Evolutionary conservation across 805 yeast species (phyloP), one percentile per base, ranked within the genome.

Genomic region (Sugiyamaella chiloensis): DNA sequence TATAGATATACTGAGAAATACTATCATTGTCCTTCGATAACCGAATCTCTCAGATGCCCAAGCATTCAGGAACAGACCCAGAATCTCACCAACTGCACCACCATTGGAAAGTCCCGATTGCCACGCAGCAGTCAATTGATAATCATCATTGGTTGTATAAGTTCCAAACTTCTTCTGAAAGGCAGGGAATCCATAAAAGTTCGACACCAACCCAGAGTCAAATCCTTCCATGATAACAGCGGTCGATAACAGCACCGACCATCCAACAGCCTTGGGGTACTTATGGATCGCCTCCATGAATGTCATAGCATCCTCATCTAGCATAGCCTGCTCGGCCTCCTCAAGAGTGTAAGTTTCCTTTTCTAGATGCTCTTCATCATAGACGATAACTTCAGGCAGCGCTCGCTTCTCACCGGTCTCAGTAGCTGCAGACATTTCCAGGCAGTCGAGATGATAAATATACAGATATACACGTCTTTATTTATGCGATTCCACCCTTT

Each of bases 151-250:
- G 6, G 14, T 16, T 5, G 37, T 34, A 19, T n/a, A 34, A 11
- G 21, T 32, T 39, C 8, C 55, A 21, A 48, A 14, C 17, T 30
- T 27, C 24, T 34, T 12, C 66, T 1, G 76, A 75, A 53, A 70
- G 2, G 31, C 42, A 24, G 42, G 42, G 12, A 24, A 26, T 4
- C 30, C 27, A 26, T 24, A 40, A 27, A 40, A 26, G 20, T 26
- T 19, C 32, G 62, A 57, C 42, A 74, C 57, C 32, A 75, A 60
- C 27, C 63, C 63, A 9, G 66, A 58, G 53, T 75, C 79, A 58
- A 72, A 75, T 17, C 78, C 79, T 52, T 73, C 78, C 78, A 73
- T 73, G 46, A 75, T 55, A 46, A 75, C 59, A 17, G 75, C 70
- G 3, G 70, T 55, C 4, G 76, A 70, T 32, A 75, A 58, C 31